These are phyloP conservation scores for Clarkia xantiana DNA, from an alignment of 345 rosid species.

Conservation along the genomic window DNA sequence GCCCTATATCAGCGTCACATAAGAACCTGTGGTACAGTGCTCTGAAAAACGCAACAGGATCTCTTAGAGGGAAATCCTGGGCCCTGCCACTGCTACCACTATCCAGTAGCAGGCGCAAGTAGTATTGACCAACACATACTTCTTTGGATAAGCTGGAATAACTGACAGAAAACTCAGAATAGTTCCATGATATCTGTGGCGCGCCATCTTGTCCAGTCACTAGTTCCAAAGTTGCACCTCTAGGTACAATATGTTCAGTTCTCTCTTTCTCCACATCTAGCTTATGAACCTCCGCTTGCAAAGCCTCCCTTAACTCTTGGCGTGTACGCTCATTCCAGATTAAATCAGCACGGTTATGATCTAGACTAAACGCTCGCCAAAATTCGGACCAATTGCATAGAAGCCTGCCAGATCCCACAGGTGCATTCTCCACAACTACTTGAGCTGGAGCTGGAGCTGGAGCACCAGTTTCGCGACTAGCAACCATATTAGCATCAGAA, in stretches of 20 bases:
- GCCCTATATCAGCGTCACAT: conserved; percentile 98
- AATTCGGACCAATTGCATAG: conserved; percentile 94
- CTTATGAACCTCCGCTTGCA: conserved; percentile 95
- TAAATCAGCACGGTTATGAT: conserved; percentile 97
- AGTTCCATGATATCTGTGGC: conserved; percentile 94
- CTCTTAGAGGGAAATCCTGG: conserved; percentile 94
- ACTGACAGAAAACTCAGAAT: conserved; percentile 79
- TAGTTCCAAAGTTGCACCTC: conserved; percentile 40
- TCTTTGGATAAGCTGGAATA: conserved; percentile 95
- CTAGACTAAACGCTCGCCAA: conserved; percentile 98
- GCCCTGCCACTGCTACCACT: conserved; percentile 82
- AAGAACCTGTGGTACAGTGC: conserved; percentile 94
- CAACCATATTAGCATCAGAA: conserved; percentile 29
- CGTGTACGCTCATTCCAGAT: conserved; percentile 98
- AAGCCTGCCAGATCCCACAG: conserved; percentile 90
- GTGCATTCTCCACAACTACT: conserved; percentile 82
- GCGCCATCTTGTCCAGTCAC: conserved; percentile 56
- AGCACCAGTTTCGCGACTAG: conserved; percentile 38
- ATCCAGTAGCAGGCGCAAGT: conserved; percentile 91
- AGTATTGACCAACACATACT: conserved; percentile 98
- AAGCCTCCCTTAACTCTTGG: conserved; percentile 91
- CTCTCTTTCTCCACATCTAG: conserved; percentile 95
- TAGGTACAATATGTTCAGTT: conserved; percentile 86
- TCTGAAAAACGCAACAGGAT: conserved; percentile 92
- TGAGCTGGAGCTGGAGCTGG: conserved; percentile 99